These are phyloP conservation scores for Euphorbia schlechtendalii DNA, from an alignment of 441 rosid genomes.

Conservation along the genomic window DNA sequence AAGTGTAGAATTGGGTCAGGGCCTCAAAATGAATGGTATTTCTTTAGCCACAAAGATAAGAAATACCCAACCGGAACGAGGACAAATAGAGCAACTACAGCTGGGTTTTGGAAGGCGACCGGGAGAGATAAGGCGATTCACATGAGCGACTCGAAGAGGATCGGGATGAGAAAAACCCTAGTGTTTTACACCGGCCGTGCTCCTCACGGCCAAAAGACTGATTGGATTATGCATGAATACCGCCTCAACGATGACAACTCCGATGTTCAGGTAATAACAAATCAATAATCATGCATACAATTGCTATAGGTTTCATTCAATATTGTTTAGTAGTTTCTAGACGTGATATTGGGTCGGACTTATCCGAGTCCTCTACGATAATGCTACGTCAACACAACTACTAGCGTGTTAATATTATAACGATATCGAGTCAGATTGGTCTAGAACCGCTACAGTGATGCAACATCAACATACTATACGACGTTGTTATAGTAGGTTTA, in stretches of 20 bases:
- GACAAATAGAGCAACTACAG: conserved; percentile 81
- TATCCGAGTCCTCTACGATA: too few relatives aligned
- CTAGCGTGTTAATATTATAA: too few relatives aligned
- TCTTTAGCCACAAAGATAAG: conserved; percentile 95
- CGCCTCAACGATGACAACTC: conserved; percentile 65
- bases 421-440: too few relatives aligned
- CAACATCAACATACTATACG: too few relatives aligned
- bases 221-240: conserved; percentile 98
- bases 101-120: conserved; percentile 98
- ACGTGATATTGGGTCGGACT: background rate
- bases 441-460: too few relatives aligned
- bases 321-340: too few relatives aligned
- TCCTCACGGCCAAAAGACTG: conserved; percentile 90
- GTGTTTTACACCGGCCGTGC: conserved; percentile 94
- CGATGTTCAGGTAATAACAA: conserved; percentile 54
- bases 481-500: too few relatives aligned
- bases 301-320: background rate
- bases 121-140: conserved; percentile 91
- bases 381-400: too few relatives aligned
- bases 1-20: conserved; percentile 84
- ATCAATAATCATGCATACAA: too few relatives aligned
- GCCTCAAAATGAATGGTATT: conserved; percentile 95
- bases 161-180: conserved; percentile 87
- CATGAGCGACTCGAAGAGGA: conserved; percentile 50
- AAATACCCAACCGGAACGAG: conserved; percentile 92